Evolutionary conservation across 148 eudicot species (phyloP).

Genomic region (Cornus florida): DNA sequence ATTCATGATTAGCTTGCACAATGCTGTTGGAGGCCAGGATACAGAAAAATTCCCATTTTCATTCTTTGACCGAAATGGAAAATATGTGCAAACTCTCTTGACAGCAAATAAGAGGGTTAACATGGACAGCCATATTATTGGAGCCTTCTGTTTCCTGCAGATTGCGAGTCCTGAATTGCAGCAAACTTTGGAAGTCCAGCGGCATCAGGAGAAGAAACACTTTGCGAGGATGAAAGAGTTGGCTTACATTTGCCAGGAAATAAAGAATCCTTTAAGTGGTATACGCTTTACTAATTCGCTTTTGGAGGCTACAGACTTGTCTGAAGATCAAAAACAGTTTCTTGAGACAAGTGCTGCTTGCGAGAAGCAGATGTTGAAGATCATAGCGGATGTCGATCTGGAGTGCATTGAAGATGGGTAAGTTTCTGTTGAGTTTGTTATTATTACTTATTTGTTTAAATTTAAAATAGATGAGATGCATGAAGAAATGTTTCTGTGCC

Average conservation of each 20-base stretch:
- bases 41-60: slow-evolving; percentile 69
- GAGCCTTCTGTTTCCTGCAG: slow-evolving; percentile 94
- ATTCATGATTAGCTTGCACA: slow-evolving; percentile 86
- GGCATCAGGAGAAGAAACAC: slow-evolving; percentile 60
- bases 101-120: slow-evolving; percentile 83
- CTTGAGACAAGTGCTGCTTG: slow-evolving; percentile 80
- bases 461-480: background rate
- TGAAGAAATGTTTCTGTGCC: background rate
- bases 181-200: slow-evolving; percentile 66
- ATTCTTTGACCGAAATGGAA: slow-evolving; percentile 66
- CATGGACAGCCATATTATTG: slow-evolving; percentile 64
- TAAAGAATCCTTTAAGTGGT: slow-evolving; percentile 81
- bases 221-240: slow-evolving; percentile 75
- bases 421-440: slow-evolving; percentile 9
- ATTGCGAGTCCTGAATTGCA: slow-evolving; percentile 84
- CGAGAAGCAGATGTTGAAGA: slow-evolving; percentile 81
- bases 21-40: slow-evolving; percentile 84
- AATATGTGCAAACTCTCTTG: slow-evolving; percentile 78
- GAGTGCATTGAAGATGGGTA: slow-evolving; percentile 81
- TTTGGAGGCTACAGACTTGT: slow-evolving; percentile 64
- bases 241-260: slow-evolving; percentile 80
- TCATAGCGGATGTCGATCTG: slow-evolving; percentile 64
- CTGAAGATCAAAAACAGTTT: slow-evolving; percentile 82
- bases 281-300: slow-evolving; percentile 73
- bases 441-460: background rate